Conservation (phyloP, 495 filamentous ascomycete genomes). For the Penicillium paxilli region DNA sequence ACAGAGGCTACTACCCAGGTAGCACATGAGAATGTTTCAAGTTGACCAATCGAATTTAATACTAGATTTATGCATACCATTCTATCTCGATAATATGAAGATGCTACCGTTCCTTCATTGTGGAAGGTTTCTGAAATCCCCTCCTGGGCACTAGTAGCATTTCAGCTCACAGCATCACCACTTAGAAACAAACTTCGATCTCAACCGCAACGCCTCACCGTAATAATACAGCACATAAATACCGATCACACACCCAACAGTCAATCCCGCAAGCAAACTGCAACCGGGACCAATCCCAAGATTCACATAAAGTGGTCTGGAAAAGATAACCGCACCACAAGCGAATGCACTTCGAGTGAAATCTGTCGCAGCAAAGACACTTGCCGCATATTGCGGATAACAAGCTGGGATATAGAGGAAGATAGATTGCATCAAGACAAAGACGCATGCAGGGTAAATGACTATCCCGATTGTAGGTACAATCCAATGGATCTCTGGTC, state of each 20-base stretch:
- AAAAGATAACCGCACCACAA: conserved; percentile 49
- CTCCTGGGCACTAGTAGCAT: no score
- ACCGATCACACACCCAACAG: conserved; percentile 43
- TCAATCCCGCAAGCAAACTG: conserved; percentile 41
- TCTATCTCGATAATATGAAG: no score
- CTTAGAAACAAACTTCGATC: conserved; percentile 7
- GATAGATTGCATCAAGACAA: conserved; percentile 54
- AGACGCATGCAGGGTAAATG: conserved; percentile 49
- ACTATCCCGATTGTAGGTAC: conserved; percentile 57
- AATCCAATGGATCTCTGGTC: conserved; percentile 51
- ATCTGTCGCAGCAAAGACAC: conserved; percentile 53
- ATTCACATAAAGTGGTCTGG: conserved; percentile 45
- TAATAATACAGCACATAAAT: conserved; percentile 56
- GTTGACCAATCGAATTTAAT: no score
- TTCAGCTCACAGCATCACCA: background rate
- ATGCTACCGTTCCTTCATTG: no score
- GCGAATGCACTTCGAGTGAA: conserved; percentile 46
- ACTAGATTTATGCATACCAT: no score
- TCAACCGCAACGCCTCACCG: conserved; percentile 31
- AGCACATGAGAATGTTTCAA: no score
- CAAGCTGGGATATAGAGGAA: conserved; percentile 54
- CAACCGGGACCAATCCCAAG: conserved; percentile 51
- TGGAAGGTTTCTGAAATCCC: no score
- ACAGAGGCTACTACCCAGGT: background rate
- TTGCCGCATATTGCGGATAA: conserved; percentile 56